Evolutionary conservation across 805 yeast species (phyloP).

Genomic region (Schwanniomyces pseudopolymorphus): DNA sequence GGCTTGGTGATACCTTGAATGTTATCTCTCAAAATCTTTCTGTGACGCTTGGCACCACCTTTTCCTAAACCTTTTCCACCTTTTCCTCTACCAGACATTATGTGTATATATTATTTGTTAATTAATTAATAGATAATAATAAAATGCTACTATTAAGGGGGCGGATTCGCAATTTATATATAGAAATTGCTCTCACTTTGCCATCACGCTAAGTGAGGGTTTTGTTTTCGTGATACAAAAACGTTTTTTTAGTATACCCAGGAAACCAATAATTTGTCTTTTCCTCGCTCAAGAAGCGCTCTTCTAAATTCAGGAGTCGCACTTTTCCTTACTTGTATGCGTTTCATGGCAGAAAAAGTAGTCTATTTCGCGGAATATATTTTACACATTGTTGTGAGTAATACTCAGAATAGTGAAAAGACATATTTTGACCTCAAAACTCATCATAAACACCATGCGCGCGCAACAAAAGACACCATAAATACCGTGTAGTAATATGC

Average conservation of each 20-base stretch:
- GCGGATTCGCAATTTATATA: conserved; percentile 1
- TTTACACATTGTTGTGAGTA: not conserved
- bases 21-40: conserved; percentile 99
- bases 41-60: conserved; percentile 99
- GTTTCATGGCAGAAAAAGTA: not conserved
- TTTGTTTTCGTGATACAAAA: conserved; percentile 5
- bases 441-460: not conserved
- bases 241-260: conserved; percentile 6
- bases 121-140: not conserved
- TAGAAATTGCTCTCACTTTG: not conserved
- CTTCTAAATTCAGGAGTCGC: not conserved
- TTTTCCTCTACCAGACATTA: conserved; percentile 99
- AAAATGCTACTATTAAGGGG: not conserved
- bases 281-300: not conserved
- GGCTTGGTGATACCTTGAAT: conserved; percentile 99
- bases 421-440: not conserved
- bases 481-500: not conserved
- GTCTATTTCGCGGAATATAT: not conserved
- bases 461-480: conserved; percentile 1
- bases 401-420: not conserved
- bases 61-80: conserved; percentile 99
- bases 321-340: not conserved
- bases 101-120: not conserved
- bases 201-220: conserved; percentile 1
- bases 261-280: conserved; percentile 1